Conservation (phyloP, 148 eudicot genomes). For the Dianthus caryophyllus region DNA sequence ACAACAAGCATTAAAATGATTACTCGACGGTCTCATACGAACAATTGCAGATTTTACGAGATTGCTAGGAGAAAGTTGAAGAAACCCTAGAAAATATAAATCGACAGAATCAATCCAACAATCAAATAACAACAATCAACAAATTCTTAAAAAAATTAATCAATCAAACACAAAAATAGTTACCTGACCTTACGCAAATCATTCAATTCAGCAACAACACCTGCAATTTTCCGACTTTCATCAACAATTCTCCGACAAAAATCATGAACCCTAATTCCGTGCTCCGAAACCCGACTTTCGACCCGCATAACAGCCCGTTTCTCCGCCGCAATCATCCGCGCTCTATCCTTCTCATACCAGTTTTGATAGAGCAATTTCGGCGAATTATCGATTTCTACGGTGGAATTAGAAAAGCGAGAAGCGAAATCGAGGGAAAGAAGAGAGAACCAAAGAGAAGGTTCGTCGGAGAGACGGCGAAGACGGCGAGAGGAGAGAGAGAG, state of each 20-base stretch:
- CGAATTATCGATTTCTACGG: neutral
- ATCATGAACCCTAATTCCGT: constrained; percentile 39
- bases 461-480: constrained; percentile 47
- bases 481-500: constrained; percentile 56
- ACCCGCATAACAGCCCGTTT: constrained; percentile 58
- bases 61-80: no score
- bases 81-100: no score
- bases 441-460: constrained; percentile 54
- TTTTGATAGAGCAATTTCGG: constrained; percentile 43
- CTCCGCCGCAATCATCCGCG: constrained; percentile 48
- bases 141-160: neutral
- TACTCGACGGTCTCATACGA: no score
- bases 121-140: neutral
- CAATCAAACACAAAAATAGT: neutral
- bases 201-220: constrained; percentile 43
- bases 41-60: no score
- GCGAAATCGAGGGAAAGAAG: constrained; percentile 60
- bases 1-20: no score
- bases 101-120: no score
- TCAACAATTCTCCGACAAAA: constrained; percentile 28
- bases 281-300: constrained; percentile 57
- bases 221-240: constrained; percentile 46
- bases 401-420: neutral
- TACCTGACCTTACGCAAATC: constrained; percentile 61
- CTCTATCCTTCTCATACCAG: constrained; percentile 72